A percentile compares a stretch with the other conserved stretches of the same genome.
phyloP scores from a whole-genome alignment of 148 eudicot species.

The Euryodendron excelsum region DNA sequence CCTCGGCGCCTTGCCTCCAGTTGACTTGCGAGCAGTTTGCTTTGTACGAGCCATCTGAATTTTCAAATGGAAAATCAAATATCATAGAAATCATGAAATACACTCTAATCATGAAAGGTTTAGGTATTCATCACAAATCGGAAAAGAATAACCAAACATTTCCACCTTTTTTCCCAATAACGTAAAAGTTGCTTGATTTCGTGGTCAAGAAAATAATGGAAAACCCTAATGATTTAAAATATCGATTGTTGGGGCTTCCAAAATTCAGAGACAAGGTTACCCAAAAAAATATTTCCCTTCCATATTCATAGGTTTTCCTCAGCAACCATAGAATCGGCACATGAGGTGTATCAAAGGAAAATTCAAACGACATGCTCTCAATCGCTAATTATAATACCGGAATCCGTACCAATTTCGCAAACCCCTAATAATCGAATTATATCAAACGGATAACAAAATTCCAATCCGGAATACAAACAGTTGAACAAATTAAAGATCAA shows the following conservation, averaged over 20 bases:
- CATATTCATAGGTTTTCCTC: not conserved
- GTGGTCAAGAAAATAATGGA: not conserved
- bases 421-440: not conserved
- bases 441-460: not conserved
- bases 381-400: not conserved
- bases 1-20: constrained; percentile 3
- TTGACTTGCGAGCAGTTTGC: constrained; percentile 2
- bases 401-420: not conserved
- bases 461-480: not conserved
- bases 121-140: not conserved
- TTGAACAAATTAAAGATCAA: not conserved
- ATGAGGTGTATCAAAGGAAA: too few species aligned
- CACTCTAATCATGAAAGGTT: too few species aligned
- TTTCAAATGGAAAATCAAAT: not conserved
- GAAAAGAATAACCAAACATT: not conserved
- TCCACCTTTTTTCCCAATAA: not conserved
- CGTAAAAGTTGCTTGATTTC: not conserved
- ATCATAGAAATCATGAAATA: not conserved
- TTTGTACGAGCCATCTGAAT: constrained; percentile 7
- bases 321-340: too few species aligned
- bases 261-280: not conserved
- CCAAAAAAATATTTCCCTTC: not conserved
- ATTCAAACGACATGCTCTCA: not conserved
- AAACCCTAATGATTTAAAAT: not conserved
- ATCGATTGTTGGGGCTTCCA: not conserved